These are phyloP conservation scores for Colletotrichum tanaceti DNA, from an alignment of 2,329 filamentous ascomycete genomes.

Conservation along the genomic window DNA sequence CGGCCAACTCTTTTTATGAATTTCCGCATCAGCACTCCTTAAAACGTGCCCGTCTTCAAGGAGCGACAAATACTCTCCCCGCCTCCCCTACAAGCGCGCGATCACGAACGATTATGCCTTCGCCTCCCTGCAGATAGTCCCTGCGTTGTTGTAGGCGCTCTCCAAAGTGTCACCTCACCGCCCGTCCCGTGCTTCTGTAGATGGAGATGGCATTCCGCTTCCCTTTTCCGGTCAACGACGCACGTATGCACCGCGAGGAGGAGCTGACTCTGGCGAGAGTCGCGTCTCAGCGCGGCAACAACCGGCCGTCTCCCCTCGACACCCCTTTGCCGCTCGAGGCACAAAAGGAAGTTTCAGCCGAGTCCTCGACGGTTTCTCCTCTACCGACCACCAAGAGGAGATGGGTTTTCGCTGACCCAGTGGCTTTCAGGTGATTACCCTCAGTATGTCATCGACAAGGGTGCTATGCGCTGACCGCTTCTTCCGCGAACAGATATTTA, in stretches of 20 bases:
- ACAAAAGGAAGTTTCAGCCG: conserved; percentile 35
- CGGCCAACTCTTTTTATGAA: not conserved
- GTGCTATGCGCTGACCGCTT: conserved; percentile 10
- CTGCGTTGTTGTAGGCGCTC: conserved; percentile 19
- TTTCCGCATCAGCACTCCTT: not conserved
- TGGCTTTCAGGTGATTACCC: conserved; percentile 64
- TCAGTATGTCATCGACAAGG: not conserved
- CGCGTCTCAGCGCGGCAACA: conserved; percentile 46
- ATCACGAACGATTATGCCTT: conserved; percentile 28
- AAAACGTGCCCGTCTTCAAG: not conserved
- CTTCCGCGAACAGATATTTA: conserved; percentile 69
- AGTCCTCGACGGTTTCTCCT: conserved; percentile 35
- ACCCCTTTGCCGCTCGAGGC: conserved; percentile 33
- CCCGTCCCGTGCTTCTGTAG: conserved; percentile 8
- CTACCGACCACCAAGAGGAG: conserved; percentile 53
- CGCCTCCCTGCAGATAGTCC: conserved; percentile 27
- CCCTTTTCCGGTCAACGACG: conserved; percentile 49
- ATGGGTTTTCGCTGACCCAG: conserved; percentile 69
- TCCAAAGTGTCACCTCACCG: conserved; percentile 14
- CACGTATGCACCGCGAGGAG: conserved; percentile 52
- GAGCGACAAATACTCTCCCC: not conserved
- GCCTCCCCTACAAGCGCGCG: not conserved
- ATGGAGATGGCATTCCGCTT: conserved; percentile 55
- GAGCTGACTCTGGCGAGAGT: conserved; percentile 51
- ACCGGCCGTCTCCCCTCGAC: conserved; percentile 39